Conservation (phyloP, 805 yeast species). For the Metschnikowia lachancei region DNA sequence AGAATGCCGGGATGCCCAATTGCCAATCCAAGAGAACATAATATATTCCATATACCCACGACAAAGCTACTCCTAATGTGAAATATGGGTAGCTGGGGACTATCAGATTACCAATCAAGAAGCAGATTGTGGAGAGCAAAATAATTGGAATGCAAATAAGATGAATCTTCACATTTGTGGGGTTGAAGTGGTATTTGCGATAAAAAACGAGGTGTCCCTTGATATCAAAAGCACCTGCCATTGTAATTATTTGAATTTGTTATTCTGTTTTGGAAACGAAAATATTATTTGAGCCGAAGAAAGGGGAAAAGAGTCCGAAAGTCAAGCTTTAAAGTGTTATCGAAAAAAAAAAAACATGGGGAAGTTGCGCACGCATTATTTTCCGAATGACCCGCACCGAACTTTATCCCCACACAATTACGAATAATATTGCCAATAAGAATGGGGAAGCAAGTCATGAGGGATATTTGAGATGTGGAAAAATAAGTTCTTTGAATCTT, state of each 20-base stretch:
- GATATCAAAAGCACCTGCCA: slow-evolving; percentile 36
- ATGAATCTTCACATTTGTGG: slow-evolving; percentile 73
- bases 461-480: too few relatives aligned
- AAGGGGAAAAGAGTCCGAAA: too few relatives aligned
- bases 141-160: slow-evolving; percentile 78
- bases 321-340: too few relatives aligned
- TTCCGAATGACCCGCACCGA: not conserved
- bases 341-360: not conserved
- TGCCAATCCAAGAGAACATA: slow-evolving; percentile 57
- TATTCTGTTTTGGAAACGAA: not conserved
- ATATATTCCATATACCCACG: slow-evolving; percentile 51
- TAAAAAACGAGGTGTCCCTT: slow-evolving; percentile 40
- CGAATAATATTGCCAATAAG: too few relatives aligned
- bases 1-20: slow-evolving; percentile 34
- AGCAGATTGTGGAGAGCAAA: slow-evolving; percentile 50
- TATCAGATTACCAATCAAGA: slow-evolving; percentile 19
- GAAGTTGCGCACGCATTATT: not conserved
- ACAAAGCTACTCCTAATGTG: slow-evolving; percentile 48
- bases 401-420: not conserved
- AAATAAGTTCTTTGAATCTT: not conserved
- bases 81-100: slow-evolving; percentile 23
- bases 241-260: slow-evolving; percentile 7
- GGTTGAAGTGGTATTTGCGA: slow-evolving; percentile 32
- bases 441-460: not conserved
- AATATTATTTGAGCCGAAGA: too few relatives aligned